A percentile compares a stretch with the other conserved stretches of the same genome.
These are phyloP conservation scores for Thinopyrum obtusiflorum DNA, from an alignment of 202 grass and related monocot genomes.

Conservation along the genomic window DNA sequence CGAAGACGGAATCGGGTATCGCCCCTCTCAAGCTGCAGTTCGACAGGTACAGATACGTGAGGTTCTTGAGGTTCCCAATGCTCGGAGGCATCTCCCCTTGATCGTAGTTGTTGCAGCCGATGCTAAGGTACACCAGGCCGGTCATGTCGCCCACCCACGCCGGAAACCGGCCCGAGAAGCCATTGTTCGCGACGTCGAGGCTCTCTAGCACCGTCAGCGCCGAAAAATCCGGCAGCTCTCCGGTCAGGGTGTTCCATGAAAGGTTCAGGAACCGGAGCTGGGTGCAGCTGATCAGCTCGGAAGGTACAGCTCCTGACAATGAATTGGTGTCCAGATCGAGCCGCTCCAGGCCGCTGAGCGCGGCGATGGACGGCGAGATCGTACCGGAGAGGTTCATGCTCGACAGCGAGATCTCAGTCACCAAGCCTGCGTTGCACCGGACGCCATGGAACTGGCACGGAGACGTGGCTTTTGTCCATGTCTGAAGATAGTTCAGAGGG, in stretches of 20 bases:
- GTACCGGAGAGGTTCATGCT: constrained; percentile 62
- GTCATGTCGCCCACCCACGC: constrained; percentile 40
- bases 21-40: constrained; percentile 35
- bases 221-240: constrained; percentile 52
- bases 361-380: constrained; percentile 45
- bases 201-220: constrained; percentile 8
- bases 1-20: constrained; percentile 55
- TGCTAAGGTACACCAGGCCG: constrained; percentile 30
- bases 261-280: constrained; percentile 55
- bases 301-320: constrained; percentile 39
- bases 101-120: constrained; percentile 40
- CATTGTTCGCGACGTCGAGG: constrained; percentile 48
- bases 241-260: constrained; percentile 36
- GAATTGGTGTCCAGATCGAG: constrained; percentile 54
- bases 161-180: constrained; percentile 40
- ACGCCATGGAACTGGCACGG: constrained; percentile 52
- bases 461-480: constrained; percentile 46
- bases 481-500: constrained; percentile 58
- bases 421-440: constrained; percentile 30
- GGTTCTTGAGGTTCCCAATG: constrained; percentile 69
- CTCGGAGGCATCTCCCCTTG: constrained; percentile 33
- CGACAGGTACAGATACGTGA: constrained; percentile 61
- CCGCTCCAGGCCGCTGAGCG: not conserved
- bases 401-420: constrained; percentile 53
- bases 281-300: constrained; percentile 33